These are phyloP conservation scores for Plasmodium chabaudi DNA, from an alignment of 169 alveolate genomes.

Conservation along the genomic window DNA sequence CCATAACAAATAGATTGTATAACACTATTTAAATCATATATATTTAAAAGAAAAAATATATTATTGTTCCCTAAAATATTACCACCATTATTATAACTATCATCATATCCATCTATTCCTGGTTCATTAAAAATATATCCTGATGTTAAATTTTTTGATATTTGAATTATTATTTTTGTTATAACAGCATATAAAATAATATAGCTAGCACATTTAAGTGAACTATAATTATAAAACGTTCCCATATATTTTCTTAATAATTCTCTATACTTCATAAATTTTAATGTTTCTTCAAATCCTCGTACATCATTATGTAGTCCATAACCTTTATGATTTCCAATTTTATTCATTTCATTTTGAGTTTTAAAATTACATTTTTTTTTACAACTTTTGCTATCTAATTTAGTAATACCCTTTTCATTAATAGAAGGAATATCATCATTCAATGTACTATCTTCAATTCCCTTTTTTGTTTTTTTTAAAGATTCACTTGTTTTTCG, in stretches of 20 bases:
- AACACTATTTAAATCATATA: slow-evolving; percentile 43
- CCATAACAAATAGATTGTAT: slow-evolving; percentile 47
- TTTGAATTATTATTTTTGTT: slow-evolving; percentile 69
- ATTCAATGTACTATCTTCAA: neutral
- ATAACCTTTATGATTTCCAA: neutral
- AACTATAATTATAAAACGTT: slow-evolving; percentile 75
- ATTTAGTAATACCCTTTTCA: neutral
- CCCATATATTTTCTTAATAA: slow-evolving; percentile 79
- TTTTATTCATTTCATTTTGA: neutral
- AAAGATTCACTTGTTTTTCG: neutral
- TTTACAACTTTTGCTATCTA: neutral
- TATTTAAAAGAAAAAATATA: slow-evolving; percentile 28
- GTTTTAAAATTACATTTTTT: neutral
- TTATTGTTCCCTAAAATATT: slow-evolving; percentile 3
- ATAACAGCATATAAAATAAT: slow-evolving; percentile 71
- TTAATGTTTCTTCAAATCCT: slow-evolving; percentile 78
- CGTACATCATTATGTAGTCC: slow-evolving; percentile 30
- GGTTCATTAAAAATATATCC: slow-evolving; percentile 6
- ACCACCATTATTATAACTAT: slow-evolving; percentile 34
- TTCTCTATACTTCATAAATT: slow-evolving; percentile 86
- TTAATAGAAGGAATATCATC: too few species aligned
- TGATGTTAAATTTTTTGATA: slow-evolving; percentile 76
- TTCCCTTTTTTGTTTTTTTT: neutral
- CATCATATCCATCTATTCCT: slow-evolving; percentile 9
- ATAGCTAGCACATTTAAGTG: slow-evolving; percentile 54